phyloP scores from a whole-genome alignment of 2,329 filamentous ascomycete species.

The Didymella pomorum region DNA sequence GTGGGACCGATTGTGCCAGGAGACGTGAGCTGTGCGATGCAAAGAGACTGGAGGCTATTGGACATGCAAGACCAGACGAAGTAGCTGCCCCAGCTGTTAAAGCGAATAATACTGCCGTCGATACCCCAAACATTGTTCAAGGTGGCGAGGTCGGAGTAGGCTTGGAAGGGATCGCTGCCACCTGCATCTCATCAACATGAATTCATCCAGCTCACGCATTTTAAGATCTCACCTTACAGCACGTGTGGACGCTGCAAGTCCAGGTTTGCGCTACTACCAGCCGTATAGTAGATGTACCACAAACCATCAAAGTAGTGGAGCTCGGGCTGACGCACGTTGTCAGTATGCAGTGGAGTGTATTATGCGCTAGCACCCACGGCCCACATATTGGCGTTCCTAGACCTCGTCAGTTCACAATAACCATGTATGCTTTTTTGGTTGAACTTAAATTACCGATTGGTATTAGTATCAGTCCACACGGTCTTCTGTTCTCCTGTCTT shows the following conservation, averaged over 20 bases:
- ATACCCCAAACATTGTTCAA: slow-evolving; percentile 57
- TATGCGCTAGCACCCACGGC: slow-evolving; percentile 45
- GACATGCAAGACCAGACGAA: slow-evolving; percentile 64
- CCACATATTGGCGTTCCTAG: slow-evolving; percentile 59
- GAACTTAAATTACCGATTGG: slow-evolving; percentile 36
- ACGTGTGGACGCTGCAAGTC: slow-evolving; percentile 62
- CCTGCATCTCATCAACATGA: slow-evolving; percentile 43
- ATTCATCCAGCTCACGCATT: not conserved
- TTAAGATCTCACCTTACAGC: slow-evolving; percentile 54
- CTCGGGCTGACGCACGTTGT: slow-evolving; percentile 52
- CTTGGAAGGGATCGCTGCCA: slow-evolving; percentile 61
- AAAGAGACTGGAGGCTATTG: slow-evolving; percentile 53
- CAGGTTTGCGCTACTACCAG: slow-evolving; percentile 56
- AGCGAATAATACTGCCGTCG: slow-evolving; percentile 62
- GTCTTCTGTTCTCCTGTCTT: slow-evolving; percentile 61
- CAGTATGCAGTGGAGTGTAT: not conserved
- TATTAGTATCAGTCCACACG: slow-evolving; percentile 59
- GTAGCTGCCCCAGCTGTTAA: slow-evolving; percentile 59
- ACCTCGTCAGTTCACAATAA: not conserved
- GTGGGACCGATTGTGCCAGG: slow-evolving; percentile 57
- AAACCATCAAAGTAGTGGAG: slow-evolving; percentile 58
- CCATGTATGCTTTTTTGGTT: not conserved
- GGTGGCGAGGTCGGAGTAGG: slow-evolving; percentile 59
- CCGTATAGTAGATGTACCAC: slow-evolving; percentile 67
- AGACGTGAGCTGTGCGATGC: slow-evolving; percentile 52